phyloP scores from a whole-genome alignment of 78 protist species.

The Fonticula alba region DNA sequence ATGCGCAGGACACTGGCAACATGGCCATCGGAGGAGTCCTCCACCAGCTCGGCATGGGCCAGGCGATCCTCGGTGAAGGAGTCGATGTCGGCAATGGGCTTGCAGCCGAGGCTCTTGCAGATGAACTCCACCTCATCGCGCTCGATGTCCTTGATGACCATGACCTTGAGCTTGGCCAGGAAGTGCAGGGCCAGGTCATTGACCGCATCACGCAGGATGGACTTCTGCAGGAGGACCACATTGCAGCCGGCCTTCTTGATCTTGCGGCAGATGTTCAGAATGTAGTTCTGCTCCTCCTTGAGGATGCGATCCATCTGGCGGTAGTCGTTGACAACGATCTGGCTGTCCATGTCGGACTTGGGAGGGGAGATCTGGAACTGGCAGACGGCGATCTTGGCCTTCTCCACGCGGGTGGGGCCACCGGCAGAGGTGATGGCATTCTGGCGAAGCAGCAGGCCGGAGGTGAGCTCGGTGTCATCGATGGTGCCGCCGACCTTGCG shows the following conservation, averaged over 20 bases:
- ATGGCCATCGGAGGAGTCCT: slow-evolving; percentile 59
- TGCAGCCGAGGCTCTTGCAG: slow-evolving; percentile 78
- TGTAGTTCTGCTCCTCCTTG: slow-evolving; percentile 78
- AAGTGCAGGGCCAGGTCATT: slow-evolving; percentile 77
- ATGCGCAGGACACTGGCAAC: slow-evolving; percentile 66
- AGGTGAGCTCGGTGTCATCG: slow-evolving; percentile 86
- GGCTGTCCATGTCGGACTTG: slow-evolving; percentile 90
- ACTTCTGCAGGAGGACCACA: slow-evolving; percentile 92
- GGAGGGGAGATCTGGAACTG: slow-evolving; percentile 98
- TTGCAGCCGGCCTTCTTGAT: slow-evolving; percentile 86
- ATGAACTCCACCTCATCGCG: slow-evolving; percentile 92
- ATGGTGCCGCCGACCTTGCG: slow-evolving; percentile 85
- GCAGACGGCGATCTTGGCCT: slow-evolving; percentile 96
- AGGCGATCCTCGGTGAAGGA: slow-evolving; percentile 70
- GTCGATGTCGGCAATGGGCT: slow-evolving; percentile 80
- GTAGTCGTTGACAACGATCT: slow-evolving; percentile 65
- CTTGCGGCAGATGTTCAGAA: slow-evolving; percentile 71
- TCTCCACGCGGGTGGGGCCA: slow-evolving; percentile 72
- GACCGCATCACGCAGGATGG: slow-evolving; percentile 90
- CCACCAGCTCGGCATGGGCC: slow-evolving; percentile 77
- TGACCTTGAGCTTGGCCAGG: slow-evolving; percentile 83
- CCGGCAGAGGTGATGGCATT: slow-evolving; percentile 27
- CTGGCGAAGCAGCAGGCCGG: neutral
- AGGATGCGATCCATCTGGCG: slow-evolving; percentile 83
- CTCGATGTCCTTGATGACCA: slow-evolving; percentile 89